Evolutionary conservation across 768 basidiomycete genomes (phyloP).

Genomic region (Pleurotus citrinopileatus): DNA sequence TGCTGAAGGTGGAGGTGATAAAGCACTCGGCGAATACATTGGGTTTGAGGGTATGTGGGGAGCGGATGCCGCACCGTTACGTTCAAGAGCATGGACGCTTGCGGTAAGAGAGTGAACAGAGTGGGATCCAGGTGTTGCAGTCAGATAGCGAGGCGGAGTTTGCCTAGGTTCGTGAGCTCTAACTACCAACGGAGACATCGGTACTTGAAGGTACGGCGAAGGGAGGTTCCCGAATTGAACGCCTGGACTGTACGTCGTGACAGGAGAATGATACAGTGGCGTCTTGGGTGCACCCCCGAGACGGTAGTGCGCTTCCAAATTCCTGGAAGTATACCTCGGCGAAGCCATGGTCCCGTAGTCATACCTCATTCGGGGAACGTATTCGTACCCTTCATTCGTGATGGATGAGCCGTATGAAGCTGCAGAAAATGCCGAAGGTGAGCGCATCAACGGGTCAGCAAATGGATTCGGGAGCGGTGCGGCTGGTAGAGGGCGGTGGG

Average conservation of each 20-base stretch:
- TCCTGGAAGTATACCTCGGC: background rate
- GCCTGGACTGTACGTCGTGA: background rate
- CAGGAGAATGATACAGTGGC: background rate
- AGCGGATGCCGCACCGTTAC: conserved; percentile 12
- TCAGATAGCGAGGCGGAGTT: conserved; percentile 1
- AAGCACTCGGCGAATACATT: conserved; percentile 17
- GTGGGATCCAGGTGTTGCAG: conserved; percentile 13
- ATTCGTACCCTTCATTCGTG: conserved; percentile 1
- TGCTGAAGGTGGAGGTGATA: conserved; percentile 22
- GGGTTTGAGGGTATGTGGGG: conserved; percentile 22
- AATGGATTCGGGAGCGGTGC: conserved; percentile 17
- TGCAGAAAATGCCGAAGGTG: conserved; percentile 11
- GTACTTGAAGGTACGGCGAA: background rate
- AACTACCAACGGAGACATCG: background rate
- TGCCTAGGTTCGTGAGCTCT: conserved; percentile 2
- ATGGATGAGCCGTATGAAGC: conserved; percentile 4
- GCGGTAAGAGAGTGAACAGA: conserved; percentile 16
- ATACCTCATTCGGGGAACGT: background rate
- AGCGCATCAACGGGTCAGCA: conserved; percentile 18
- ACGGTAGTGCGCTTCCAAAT: conserved; percentile 5
- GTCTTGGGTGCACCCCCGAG: background rate
- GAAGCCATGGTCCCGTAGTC: background rate
- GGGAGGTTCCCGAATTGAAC: background rate
- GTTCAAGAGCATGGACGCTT: conserved; percentile 11
- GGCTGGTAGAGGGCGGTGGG: conserved; percentile 3